Evolutionary conservation across 2,329 filamentous ascomycete species (phyloP), one percentile per base, ranked within the genome.

Genomic region (Alternaria triticimaculans): DNA sequence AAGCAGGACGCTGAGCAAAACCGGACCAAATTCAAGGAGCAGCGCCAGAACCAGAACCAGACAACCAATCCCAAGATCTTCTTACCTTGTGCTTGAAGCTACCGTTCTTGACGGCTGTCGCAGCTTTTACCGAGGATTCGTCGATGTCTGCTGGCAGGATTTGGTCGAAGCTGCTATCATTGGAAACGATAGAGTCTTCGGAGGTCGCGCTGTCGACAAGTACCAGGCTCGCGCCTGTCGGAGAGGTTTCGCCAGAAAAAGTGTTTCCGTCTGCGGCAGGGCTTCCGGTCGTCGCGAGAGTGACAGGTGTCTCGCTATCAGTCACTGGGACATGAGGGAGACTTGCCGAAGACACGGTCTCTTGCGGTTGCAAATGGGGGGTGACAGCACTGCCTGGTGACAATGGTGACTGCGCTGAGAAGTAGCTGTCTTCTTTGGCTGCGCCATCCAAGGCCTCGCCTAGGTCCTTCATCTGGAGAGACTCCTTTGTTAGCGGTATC

Each of bases 191-290:
- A 6, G 66, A 68, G 20, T 53, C 45, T 7, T 43, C 25, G 10
- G 67, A 58, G 10, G 54, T 61, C 41, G 46, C 93, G 28, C 92
- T 93, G 79, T 97, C 97, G 66, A 93, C 93, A 20, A 97, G 86
- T 56, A 97, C 83, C 8, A 93, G 92, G 37, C 97, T 87, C 0
- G 93, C 97, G 82, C 97, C 94, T 81, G 97, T 97, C 61, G 94
- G 97, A 70, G 92, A 96, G 11, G 92, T 97, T 81, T 97, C 93
- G 64, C 94, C 94, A 78, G 97, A 94, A 64, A 97, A 90, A 63
- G 92, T 94, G 78, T 97, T 97, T 78, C 90, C 90, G 85, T 97
- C 97, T 85, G 97, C 97, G 0, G 92, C 25, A 18, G 50, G 21
- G 45, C 45, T 56, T 15, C 21, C 28, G 53, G 25, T 20, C 11